These are phyloP conservation scores for Apophysomyces ossiformis DNA, from an alignment of 371 early-diverging fungal genomes.

Conservation along the genomic window DNA sequence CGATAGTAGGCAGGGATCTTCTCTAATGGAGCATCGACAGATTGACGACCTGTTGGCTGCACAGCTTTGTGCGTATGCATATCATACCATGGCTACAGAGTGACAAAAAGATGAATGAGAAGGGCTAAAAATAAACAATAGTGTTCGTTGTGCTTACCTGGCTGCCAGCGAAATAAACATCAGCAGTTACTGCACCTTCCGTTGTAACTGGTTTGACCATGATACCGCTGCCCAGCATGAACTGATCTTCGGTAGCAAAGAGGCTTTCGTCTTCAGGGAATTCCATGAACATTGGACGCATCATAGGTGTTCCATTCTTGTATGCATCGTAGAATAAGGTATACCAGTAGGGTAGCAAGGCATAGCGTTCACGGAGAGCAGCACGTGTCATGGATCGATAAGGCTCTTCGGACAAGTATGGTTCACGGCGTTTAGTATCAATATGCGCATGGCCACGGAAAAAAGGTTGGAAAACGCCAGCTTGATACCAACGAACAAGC, in stretches of 20 bases:
- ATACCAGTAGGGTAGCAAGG: conserved; percentile 81
- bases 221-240: conserved; percentile 79
- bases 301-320: conserved; percentile 73
- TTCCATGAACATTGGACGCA: conserved; percentile 83
- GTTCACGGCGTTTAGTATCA: conserved; percentile 95
- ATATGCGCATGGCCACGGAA: conserved; percentile 94
- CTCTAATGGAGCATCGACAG: conserved; percentile 71
- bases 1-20: conserved; percentile 84
- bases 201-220: conserved; percentile 77
- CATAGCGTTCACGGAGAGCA: conserved; percentile 78
- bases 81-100: conserved; percentile 77
- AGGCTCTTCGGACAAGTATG: conserved; percentile 91
- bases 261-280: conserved; percentile 77
- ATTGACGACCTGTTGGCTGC: conserved; percentile 48
- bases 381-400: conserved; percentile 72
- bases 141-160: conserved; percentile 29
- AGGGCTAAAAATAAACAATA: neutral
- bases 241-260: conserved; percentile 82
- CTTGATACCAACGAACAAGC: conserved; percentile 89
- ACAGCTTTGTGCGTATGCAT: conserved; percentile 57
- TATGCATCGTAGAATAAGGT: conserved; percentile 78
- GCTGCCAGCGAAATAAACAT: conserved; percentile 72
- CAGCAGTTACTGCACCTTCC: conserved; percentile 55
- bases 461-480: conserved; percentile 91
- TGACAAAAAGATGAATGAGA: neutral